Evolutionary conservation across 257 asterid species (phyloP), one percentile per base, ranked within the genome.

Genomic region (Jacaranda copaia): DNA sequence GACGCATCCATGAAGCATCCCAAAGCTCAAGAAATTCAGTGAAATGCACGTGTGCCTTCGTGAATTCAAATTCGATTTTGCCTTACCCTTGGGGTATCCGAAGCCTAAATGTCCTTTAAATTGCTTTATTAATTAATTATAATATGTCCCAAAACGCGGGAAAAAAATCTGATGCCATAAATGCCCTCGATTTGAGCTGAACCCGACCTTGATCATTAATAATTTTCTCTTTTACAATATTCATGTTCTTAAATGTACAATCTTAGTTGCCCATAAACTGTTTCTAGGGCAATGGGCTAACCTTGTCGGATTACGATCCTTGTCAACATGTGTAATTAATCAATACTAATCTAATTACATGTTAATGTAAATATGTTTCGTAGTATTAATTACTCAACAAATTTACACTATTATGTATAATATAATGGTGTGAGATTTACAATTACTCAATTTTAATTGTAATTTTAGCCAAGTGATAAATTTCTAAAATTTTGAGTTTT

Each of bases 1-100:
- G 16, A 19, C 13, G 19, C 53, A 75, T 25, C 1, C 32, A 25
- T 25, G 32, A 25, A 2, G 72, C 58, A 86, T 73, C 62, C 69
- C 82, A 70, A 71, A 74, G 61, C 81, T 64, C 77, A 85, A 82
- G 71, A 68, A 72, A 85, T 67, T 81, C 79, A 78, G 83, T 67
- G 80, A 77, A 45, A 12, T 75, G 81, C 85, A 84, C 83, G 87
- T 84, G 85, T 80, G 80, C 16, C 64, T 40, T 19, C 60, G 20
- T 38, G 43, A 32, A 42, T 63, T 52, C 67, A 77, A 79, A 71
- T 49, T 70, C 73, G 48, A 45, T 3, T 66, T 76, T 39, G 55
- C 77, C 68, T 58, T 20, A 11, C 8, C 4, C 56, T 57, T 51
- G 71, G 78, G 88, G 88, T 58, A 86, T 86, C 88, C 88, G 53